Base-by-base conservation (phyloP, 1,284 basidiomycete species). In the Trichosporon ovoides region DNA sequence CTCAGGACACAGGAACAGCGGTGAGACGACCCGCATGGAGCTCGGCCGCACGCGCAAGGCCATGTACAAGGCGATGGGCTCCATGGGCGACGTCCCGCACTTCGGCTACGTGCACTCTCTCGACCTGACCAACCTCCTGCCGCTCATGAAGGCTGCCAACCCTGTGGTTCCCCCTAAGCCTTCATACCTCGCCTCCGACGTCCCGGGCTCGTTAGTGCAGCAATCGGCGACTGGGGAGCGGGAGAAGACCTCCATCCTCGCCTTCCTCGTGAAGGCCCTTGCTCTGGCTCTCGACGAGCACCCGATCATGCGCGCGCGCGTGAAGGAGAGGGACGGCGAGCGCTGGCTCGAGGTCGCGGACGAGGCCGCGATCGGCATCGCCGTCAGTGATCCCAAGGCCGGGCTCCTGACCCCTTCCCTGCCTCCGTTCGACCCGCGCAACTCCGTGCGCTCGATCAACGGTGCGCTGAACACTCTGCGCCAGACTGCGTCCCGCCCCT, bases 401-500 rank as follows among this genome's bases (percentile, higher is more conserved):
- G 91, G 91, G 0, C 83, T 96, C 13, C 88, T 94, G 70, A 92
- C 91, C 0, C 93, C 93, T 0, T 88, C 89, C 6, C 78, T 96
- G 18, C 81, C 82, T n/a, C 71, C 78, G 48, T 83, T 85, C 19
- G 82, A 89, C 68, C 77, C 70, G 1, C 28, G 91, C 2, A 87
- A 87, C 69, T 74, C 81, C 1, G 81, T 96, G 60, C 83, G 87
- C 1, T 81, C 84, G 0, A 80, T 81, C 10, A 55, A 49, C 37
- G 28, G 11, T 12, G 56, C 54, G 19, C 80, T 94, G 34, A 78
- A 81, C 10, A 24, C 60, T 6, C 60, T 73, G 1, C 82, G 87
- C 3, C 83, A 85, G 62, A 79, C 80, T 0, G 89, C 87, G 0
- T 83, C 79, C 64, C 86, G 79, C 24, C 82, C 87, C 20, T 83